Percentiles rank a stretch among this genome's conserved stretches.
These are phyloP conservation scores for Fusarium pseudonygamai DNA, from an alignment of 2,329 filamentous ascomycete genomes.

Conservation along the genomic window DNA sequence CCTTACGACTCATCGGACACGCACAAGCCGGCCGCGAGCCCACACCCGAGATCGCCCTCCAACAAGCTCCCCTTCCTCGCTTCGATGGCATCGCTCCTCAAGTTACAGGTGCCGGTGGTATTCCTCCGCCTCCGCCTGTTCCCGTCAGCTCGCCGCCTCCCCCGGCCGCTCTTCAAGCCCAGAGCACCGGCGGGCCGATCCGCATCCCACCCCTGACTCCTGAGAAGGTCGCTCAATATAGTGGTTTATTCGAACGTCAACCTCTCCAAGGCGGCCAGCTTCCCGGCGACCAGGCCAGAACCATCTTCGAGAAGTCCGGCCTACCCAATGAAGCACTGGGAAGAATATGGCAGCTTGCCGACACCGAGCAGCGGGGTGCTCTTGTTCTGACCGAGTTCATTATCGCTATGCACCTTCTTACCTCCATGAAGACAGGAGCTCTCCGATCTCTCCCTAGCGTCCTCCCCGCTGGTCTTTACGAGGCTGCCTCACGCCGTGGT, in stretches of 20 bases:
- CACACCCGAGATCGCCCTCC: conserved; percentile 81
- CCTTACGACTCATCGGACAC: conserved; percentile 93
- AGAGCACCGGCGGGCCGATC: conserved; percentile 73
- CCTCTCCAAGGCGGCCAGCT: conserved; percentile 75
- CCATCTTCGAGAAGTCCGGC: conserved; percentile 93
- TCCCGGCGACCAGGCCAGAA: conserved; percentile 85
- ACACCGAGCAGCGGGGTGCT: conserved; percentile 90
- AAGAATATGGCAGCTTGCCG: conserved; percentile 95
- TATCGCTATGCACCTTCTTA: conserved; percentile 97
- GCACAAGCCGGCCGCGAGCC: conserved; percentile 89
- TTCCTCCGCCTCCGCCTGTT: conserved; percentile 56
- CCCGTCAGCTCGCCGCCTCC: conserved; percentile 55
- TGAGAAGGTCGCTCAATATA: conserved; percentile 90
- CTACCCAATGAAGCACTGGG: conserved; percentile 90
- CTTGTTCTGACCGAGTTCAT: conserved; percentile 92
- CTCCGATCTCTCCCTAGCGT: conserved; percentile 82
- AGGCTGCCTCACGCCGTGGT: conserved; percentile 81
- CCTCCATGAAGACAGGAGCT: conserved; percentile 85
- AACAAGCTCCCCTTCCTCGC: conserved; percentile 87
- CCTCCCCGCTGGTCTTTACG: conserved; percentile 86
- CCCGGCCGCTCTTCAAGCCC: conserved; percentile 62
- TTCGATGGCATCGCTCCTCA: conserved; percentile 78
- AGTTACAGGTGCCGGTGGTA: conserved; percentile 40
- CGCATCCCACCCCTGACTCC: conserved; percentile 89
- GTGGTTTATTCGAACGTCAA: conserved; percentile 89